phyloP scores from a whole-genome alignment of 1,284 basidiomycete species.

The Hemileccinum hortonii region DNA sequence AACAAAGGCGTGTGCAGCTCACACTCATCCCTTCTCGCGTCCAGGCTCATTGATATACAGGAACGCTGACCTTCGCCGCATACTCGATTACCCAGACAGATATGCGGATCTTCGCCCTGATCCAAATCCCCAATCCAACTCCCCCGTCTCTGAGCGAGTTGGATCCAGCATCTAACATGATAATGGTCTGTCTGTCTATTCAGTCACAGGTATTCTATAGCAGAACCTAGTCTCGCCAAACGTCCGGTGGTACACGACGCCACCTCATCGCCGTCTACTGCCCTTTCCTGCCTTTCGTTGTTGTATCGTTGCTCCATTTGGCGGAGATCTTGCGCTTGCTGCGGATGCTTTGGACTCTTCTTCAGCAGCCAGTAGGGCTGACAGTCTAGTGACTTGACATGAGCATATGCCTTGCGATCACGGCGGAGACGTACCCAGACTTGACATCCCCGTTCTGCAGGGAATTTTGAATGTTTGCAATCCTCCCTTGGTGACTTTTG shows the following conservation, averaged over 20 bases:
- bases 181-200: neutral
- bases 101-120: constrained; percentile 6
- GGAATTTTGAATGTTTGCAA: constrained; percentile 57
- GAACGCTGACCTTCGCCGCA: constrained; percentile 56
- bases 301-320: constrained; percentile 23
- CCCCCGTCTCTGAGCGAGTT: constrained; percentile 6
- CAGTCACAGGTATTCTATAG: constrained; percentile 6
- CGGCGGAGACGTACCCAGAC: constrained; percentile 44
- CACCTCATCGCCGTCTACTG: constrained; percentile 29
- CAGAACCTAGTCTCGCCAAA: neutral
- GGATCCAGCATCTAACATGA: neutral
- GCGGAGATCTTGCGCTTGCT: constrained; percentile 12
- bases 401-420: constrained; percentile 9
- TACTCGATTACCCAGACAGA: constrained; percentile 48
- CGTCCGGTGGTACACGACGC: neutral
- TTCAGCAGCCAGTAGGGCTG: constrained; percentile 36
- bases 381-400: constrained; percentile 36
- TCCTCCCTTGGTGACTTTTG: constrained; percentile 63
- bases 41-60: constrained; percentile 36
- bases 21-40: neutral
- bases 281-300: constrained; percentile 32
- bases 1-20: constrained; percentile 50
- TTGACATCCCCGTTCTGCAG: constrained; percentile 59
- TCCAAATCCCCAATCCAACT: constrained; percentile 10
- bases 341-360: constrained; percentile 31